phyloP scores from a whole-genome alignment of 305 asterid species.

The Nicotiana rustica region DNA sequence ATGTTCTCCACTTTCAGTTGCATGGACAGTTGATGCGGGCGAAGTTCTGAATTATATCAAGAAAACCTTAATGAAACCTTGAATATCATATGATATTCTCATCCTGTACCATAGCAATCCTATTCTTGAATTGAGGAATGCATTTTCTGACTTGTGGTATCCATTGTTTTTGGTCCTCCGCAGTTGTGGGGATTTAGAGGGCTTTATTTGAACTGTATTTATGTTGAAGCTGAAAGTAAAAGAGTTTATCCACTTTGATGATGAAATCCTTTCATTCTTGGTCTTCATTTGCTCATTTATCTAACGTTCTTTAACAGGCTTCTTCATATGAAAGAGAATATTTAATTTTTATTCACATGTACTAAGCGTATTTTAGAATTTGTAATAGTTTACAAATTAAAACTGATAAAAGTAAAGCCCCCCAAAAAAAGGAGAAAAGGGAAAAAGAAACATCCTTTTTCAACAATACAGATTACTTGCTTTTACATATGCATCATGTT shows the following conservation, averaged over 20 bases:
- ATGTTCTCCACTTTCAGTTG: constrained; percentile 81
- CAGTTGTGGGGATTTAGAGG: no score
- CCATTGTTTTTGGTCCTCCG: neutral
- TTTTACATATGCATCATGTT: no score
- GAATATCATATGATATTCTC: constrained; percentile 29
- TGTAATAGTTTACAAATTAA: no score
- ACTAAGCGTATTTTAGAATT: no score
- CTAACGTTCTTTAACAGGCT: no score
- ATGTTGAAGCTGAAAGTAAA: neutral
- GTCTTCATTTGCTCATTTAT: neutral
- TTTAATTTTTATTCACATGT: no score
- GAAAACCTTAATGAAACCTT: constrained; percentile 65
- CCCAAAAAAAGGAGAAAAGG: no score
- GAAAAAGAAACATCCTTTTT: no score
- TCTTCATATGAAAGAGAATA: no score
- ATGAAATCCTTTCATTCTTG: neutral
- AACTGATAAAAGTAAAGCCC: no score
- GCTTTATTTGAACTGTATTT: neutral
- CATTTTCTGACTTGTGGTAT: neutral
- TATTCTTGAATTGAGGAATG: neutral
- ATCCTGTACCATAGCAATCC: neutral
- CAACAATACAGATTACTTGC: no score
- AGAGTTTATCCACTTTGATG: neutral
- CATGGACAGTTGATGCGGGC: constrained; percentile 84
- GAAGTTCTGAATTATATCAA: constrained; percentile 61